Evolutionary conservation across 305 asterid genomes (phyloP), one percentile per base, ranked within the genome.

Genomic region (Lippia alba): DNA sequence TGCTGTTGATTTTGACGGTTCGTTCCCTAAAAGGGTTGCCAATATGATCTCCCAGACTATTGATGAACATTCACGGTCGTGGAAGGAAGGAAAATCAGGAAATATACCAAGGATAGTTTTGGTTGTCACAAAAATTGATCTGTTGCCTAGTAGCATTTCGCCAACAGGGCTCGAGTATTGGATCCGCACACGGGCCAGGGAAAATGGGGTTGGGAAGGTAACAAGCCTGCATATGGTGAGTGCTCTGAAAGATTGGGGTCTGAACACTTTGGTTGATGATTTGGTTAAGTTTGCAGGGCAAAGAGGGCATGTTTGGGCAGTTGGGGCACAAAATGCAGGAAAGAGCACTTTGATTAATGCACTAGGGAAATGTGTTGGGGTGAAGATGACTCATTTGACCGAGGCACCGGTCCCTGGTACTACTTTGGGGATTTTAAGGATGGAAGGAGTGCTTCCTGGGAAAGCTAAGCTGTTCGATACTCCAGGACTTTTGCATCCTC

Each of bases 261-360:
- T 94, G 75, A 88, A 81, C 87, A 89, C 79, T 64, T 85, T 94
- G 79, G 82, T 88, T 50, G 92, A 89, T 72, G 97, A 88, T 73
- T 90, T 89, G 78, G 87, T 87, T 30, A 78, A 51, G 32, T 78
- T 88, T 81, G 92, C 91, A 0, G 97, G 97, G 66, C 72, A 81
- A 30, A 79, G 96, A 82, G 99, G 99, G 61, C 87, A 83, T 34
- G 96, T 91, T 32, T 94, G 99, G 97, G 90, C 93, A 1, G 85
- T 94, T 17, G 99, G 97, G 64, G 97, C 93, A 32, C 97, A 91
- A 76, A 94, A 94, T 78, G 95, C 97, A 1, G 97, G 99, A 17
- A 91, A 94, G 79, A 89, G 96, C 76, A 89, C 97, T 0, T 67
- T 94, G 80, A 77, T 94, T 70, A 91, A 91, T 63, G 89, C 95